Evolutionary conservation across 768 basidiomycete species (phyloP), one percentile per base, ranked within the genome.

Genomic region (Leccinum olivaceopallidum): DNA sequence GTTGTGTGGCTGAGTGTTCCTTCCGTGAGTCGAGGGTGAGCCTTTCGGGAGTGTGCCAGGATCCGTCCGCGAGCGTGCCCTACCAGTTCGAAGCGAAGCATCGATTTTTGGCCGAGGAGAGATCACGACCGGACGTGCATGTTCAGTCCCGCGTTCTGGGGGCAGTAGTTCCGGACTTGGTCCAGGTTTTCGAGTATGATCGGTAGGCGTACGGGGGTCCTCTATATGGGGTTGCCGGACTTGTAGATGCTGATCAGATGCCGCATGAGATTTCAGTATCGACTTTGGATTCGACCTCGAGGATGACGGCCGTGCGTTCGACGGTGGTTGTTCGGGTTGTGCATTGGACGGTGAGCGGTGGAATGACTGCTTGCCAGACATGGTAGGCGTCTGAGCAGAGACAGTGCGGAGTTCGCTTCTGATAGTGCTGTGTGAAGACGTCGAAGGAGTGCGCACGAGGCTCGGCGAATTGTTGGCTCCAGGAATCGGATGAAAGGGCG

Each of bases 241-340:
- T 58, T 64, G 67, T 39, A 52, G 22, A 53, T 67, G 63, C 53
- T 67, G 68, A 24, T 69, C 69, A 47, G 63, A 62, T 52, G 12
- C 24, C 12, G 56, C 47, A 51, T 65, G 69, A 22, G 71, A 53
- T 56, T 71, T 71, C 16, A 71, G 62, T 49, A 71, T 71, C 6
- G 71, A 72, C 61, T 77, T 81, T 5, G 71, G 69, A 44, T 71
- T 69, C 18, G 64, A 52, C 68, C 59, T 71, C 32, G 76, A 70
- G 2, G 74, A 69, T 26, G 72, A 51, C 22, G 60, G 14, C 26
- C 61, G 59, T 32, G n/a, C 8, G 24, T 10, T 55, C 18, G 56
- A 39, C 2, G 64, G 57, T 44, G 68, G 71, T 26, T 65, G 62
- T 56, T 67, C 57, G 22, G 57, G 56, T 28, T 62, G 52, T 7